phyloP scores from a whole-genome alignment of 2,329 filamentous ascomycete species.

The Talaromyces marneffei region DNA sequence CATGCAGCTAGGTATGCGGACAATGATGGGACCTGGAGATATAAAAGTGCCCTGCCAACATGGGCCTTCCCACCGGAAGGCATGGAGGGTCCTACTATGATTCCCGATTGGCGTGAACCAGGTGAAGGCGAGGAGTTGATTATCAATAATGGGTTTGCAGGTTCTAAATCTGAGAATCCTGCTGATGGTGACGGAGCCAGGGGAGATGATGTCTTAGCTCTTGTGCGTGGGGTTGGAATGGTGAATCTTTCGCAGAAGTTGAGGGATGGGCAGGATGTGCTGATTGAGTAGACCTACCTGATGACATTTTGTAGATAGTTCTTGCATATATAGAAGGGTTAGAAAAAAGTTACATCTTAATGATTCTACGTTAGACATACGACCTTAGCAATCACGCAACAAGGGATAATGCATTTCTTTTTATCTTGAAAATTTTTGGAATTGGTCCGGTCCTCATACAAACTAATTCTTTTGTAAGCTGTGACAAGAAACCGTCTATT shows the following conservation, averaged over 20 bases:
- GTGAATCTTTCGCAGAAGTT: slow-evolving; percentile 25
- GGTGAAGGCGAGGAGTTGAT: slow-evolving; percentile 35
- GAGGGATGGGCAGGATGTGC: slow-evolving; percentile 9
- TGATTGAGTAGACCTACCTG: background rate
- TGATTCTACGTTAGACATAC: background rate
- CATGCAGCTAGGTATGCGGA: slow-evolving; percentile 90
- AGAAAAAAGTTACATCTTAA: background rate
- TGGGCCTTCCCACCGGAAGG: slow-evolving; percentile 83
- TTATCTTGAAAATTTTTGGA: background rate
- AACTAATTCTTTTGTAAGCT: background rate
- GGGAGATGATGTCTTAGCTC: slow-evolving; percentile 21
- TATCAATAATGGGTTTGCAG: slow-evolving; percentile 31
- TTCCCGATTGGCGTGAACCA: slow-evolving; percentile 44
- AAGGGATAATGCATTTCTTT: background rate
- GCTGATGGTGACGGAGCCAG: slow-evolving; percentile 15
- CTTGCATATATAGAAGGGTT: background rate
- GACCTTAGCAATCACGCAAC: background rate
- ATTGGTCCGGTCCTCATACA: background rate
- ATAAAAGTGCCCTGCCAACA: slow-evolving; percentile 72
- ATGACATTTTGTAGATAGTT: background rate
- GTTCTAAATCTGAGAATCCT: slow-evolving; percentile 20
- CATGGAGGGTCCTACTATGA: slow-evolving; percentile 63
- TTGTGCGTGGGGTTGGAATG: slow-evolving; percentile 32
- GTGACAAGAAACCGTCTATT: background rate
- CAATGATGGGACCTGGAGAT: slow-evolving; percentile 75